Percentiles rank a stretch among this genome's conserved stretches.
Evolutionary conservation across 768 basidiomycete genomes (phyloP).

Genomic region (Leccinum subgranulosum): DNA sequence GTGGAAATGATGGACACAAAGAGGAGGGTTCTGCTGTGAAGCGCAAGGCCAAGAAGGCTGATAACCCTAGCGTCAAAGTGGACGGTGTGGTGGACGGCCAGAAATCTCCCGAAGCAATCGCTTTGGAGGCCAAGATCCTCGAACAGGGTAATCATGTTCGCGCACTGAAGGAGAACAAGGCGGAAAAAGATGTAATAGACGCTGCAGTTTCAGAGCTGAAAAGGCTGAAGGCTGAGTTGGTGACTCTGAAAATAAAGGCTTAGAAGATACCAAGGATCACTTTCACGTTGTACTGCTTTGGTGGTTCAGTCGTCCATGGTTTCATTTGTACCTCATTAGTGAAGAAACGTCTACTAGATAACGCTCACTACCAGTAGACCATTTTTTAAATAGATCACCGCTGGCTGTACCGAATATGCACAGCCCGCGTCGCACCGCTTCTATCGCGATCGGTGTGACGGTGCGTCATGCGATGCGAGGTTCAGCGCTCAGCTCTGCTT

Average conservation of each 20-base stretch:
- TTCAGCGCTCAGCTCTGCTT: too few species aligned
- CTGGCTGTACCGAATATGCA: too few species aligned
- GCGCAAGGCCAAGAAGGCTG: conserved; percentile 55
- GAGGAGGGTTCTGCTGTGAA: conserved; percentile 43
- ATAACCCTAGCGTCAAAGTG: conserved; percentile 45
- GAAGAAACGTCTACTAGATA: not conserved
- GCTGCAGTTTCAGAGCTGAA: conserved; percentile 62
- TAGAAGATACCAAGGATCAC: not conserved
- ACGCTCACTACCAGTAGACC: not conserved
- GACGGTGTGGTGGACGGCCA: conserved; percentile 44
- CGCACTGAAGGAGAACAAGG: conserved; percentile 51
- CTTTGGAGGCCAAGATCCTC: conserved; percentile 70
- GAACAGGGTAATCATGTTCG: conserved; percentile 76
- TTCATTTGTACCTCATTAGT: not conserved
- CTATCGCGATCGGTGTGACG: too few species aligned
- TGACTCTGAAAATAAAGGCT: conserved; percentile 10
- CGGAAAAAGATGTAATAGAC: conserved; percentile 43
- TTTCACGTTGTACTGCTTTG: not conserved
- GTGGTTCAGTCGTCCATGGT: not conserved
- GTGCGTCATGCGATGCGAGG: too few species aligned
- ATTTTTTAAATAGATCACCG: too few species aligned
- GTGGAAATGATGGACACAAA: conserved; percentile 52
- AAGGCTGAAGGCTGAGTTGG: conserved; percentile 58
- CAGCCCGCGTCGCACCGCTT: too few species aligned
- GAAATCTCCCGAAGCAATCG: conserved; percentile 70